A percentile compares a stretch with the other conserved stretches of the same genome.
phyloP scores from a whole-genome alignment of 1,284 basidiomycete species.

The Irpex rosettiformis region DNA sequence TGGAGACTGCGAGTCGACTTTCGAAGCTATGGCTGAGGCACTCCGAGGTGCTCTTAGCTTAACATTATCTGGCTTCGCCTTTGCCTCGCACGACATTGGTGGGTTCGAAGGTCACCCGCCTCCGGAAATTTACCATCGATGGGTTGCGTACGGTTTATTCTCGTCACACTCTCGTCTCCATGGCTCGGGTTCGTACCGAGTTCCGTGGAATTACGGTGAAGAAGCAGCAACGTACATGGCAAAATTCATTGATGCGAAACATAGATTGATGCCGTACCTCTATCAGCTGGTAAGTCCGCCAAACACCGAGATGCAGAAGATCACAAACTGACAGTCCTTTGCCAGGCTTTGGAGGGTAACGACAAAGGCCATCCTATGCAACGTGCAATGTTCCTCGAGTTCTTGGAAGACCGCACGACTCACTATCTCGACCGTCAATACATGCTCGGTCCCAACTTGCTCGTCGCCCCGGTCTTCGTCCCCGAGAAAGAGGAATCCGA shows the following conservation, averaged over 20 bases:
- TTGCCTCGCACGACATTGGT: conserved; percentile 73
- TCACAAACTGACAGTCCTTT: no score
- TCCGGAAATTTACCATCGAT: conserved; percentile 69
- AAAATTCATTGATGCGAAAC: conserved; percentile 63
- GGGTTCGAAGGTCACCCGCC: conserved; percentile 75
- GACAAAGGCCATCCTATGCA: conserved; percentile 59
- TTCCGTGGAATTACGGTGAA: conserved; percentile 76
- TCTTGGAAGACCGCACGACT: conserved; percentile 61
- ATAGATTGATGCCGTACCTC: conserved; percentile 73
- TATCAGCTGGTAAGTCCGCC: conserved; percentile 50
- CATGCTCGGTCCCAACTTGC: conserved; percentile 67
- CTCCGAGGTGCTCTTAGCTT: conserved; percentile 65
- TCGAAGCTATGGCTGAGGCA: conserved; percentile 76
- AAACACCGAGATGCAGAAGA: no score
- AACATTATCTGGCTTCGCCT: conserved; percentile 67
- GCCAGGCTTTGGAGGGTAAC: conserved; percentile 59
- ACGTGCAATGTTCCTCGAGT: conserved; percentile 75
- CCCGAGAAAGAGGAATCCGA: conserved; percentile 52
- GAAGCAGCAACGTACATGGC: conserved; percentile 65
- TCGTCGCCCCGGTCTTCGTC: conserved; percentile 73
- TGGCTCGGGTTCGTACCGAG: conserved; percentile 68
- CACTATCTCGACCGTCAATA: conserved; percentile 66
- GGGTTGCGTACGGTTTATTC: conserved; percentile 73
- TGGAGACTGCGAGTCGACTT: conserved; percentile 75
- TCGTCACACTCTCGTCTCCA: conserved; percentile 71